Evolutionary conservation across 352 stramenopile genomes (phyloP).

Genomic region (Globisporangium rhizosaccharum): DNA sequence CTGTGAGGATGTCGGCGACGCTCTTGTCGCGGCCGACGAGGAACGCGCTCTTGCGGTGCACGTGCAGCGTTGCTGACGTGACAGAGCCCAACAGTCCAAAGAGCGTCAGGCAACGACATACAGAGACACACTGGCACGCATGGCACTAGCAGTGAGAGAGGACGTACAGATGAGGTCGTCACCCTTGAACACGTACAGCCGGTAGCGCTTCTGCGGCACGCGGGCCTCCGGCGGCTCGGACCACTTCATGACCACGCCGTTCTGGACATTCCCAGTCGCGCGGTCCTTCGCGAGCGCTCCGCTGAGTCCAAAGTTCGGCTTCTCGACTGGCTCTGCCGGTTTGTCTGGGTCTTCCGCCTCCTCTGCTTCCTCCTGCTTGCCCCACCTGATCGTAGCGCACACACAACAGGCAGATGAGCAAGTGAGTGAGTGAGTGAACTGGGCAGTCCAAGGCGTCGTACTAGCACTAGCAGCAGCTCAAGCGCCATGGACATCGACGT

Average conservation of each 20-base stretch:
- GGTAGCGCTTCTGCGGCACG: constrained; percentile 89
- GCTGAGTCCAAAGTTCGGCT: constrained; percentile 97
- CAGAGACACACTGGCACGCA: neutral
- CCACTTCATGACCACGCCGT: constrained; percentile 97
- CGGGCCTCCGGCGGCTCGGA: constrained; percentile 94
- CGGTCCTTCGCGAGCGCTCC: constrained; percentile 95
- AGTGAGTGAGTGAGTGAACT: neutral
- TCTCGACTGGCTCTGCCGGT: constrained; percentile 62
- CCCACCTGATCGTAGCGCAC: constrained; percentile 38
- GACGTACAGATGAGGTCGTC: constrained; percentile 68
- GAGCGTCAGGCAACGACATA: neutral
- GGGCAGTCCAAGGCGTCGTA: neutral
- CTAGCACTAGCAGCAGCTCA: neutral
- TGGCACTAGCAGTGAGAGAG: neutral
- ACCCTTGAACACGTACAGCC: constrained; percentile 97
- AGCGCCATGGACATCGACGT: constrained; percentile 4
- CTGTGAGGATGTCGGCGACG: constrained; percentile 92
- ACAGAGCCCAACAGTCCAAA: constrained; percentile 16
- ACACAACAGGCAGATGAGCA: neutral
- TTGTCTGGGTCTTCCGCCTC: constrained; percentile 21
- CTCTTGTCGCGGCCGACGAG: constrained; percentile 91
- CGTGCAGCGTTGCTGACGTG: constrained; percentile 89
- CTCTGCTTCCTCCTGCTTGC: constrained; percentile 61
- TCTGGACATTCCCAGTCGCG: constrained; percentile 94
- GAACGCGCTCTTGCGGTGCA: constrained; percentile 95